Evolutionary conservation across 495 filamentous ascomycete genomes (phyloP), one percentile per base, ranked within the genome.

Genomic region (Letharia columbiana): DNA sequence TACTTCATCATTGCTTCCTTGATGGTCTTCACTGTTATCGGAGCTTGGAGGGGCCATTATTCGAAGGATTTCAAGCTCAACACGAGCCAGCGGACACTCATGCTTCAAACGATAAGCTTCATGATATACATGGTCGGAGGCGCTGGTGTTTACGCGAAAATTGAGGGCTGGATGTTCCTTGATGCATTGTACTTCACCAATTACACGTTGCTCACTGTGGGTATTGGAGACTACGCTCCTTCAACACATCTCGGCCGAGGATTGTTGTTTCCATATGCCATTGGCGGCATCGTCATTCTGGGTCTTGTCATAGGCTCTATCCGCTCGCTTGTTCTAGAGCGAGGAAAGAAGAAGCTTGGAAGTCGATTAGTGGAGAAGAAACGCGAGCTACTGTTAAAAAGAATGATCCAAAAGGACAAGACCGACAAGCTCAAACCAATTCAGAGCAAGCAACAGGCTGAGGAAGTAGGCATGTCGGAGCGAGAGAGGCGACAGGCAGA

Each of bases 291-390:
- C 60, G 83, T 92, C 31, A 89, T 86, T 57, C 78, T 96, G 12
- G 92, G 92, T 86, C 79, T 96, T 12, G 87, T 95, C 18, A 85
- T 96, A 66, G 89, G 89, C 8, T 91, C 89, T 12, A 90, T 96
- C 56, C 83, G 91, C 18, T 87, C 85, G 12, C 76, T 96, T n/a
- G 84, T 91, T 1, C 78, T 96, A 2, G 90, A 95, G 67, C 83
- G 88, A 33, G 91, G 88, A 5, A 88, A 87, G 70, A 75, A 83
- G 62, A 88, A 88, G 69, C 78, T 96, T 44, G 80, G 81, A 12
- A 86, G 86, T 13, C 80, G 90, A 3, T 80, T 92, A 70, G 75
- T 87, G 1, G 89, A 91, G 68, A 91, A 86, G 70, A 86, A 87
- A 64, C 80, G 90, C 4, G 76, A 79, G 35, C 72, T 77, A 20